Evolutionary conservation across 2,329 filamentous ascomycete genomes (phyloP), one percentile per base, ranked within the genome.

Genomic region (Diplocarpon rosae): DNA sequence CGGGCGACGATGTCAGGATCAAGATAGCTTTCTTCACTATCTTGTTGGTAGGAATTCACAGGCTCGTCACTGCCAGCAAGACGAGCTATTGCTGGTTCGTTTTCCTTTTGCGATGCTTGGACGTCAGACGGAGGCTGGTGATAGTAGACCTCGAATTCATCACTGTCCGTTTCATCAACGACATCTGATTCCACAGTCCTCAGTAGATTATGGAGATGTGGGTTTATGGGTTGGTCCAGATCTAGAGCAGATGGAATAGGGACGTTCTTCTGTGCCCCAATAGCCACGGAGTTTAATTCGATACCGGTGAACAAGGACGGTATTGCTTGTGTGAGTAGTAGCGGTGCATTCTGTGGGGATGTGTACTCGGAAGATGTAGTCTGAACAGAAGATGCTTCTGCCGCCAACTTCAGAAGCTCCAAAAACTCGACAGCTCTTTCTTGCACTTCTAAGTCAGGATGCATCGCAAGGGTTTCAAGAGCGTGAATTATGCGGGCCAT

Each of bases 401-500:
- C 79, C 2, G 86, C 87, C 36, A 98, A 71, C 47, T 87, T 87
- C 57, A 96, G 76, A 11, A 96, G 71, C 61, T 98, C 92, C 0
- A 88, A 74, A 56, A 95, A 93, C 60, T 95, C 89, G 1, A 95
- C 89, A 2, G 89, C 83, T 45, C 92, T 78, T 63, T 96, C 92
- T 65, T 98, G 92, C 3, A 98, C 88, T 61, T 98, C 92, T 1
- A 98, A 71, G 56, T 80, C 86, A 0, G 90, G 89, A 61, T 96
- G 87, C 33, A 81, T 71, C 0, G 80, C 78, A 13, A 96, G 65
- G 1, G 80, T 76, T 56, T 96, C 89, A 16, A 95, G 68, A 38
- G 85, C 83, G 60, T 92, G 78, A 15, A 94, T 76, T 6, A 95
- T 78, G 1, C 88, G 78, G 24, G 85, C 83, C 65, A 94, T 79